Evolutionary conservation across 106 monocot genomes (phyloP).

Genomic region (Ottelia alismoides): DNA sequence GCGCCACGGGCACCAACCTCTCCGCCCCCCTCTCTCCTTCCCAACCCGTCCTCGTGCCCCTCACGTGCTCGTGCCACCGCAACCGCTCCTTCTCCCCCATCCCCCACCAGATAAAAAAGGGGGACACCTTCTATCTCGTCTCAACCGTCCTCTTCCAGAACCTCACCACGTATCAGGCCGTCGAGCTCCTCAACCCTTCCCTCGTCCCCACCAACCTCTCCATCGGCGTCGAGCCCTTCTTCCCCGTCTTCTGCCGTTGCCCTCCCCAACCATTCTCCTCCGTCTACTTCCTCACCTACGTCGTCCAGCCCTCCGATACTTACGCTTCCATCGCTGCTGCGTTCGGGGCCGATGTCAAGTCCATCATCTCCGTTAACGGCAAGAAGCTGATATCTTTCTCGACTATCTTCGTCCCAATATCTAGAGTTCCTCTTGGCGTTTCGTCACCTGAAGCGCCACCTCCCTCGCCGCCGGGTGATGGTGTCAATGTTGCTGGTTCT

Average conservation of each 20-base stretch:
- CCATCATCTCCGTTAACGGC: not conserved
- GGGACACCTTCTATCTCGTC: constrained; percentile 45
- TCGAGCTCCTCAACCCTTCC: constrained; percentile 37
- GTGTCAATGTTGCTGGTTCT: too few species aligned
- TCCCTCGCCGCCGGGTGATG: not conserved
- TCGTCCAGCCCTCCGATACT: constrained; percentile 38
- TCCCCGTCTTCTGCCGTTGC: constrained; percentile 81
- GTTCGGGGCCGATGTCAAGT: constrained; percentile 30
- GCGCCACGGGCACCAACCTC: constrained; percentile 28
- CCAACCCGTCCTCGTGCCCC: constrained; percentile 55
- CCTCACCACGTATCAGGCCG: constrained; percentile 49
- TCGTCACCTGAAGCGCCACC: constrained; percentile 1
- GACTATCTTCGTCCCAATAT: constrained; percentile 38
- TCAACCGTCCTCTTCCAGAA: constrained; percentile 34
- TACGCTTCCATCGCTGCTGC: constrained; percentile 29
- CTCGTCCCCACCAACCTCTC: constrained; percentile 33
- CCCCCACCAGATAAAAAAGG: constrained; percentile 37
- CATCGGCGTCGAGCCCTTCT: constrained; percentile 40
- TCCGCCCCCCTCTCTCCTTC: not conserved
- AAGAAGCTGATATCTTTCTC: constrained; percentile 6
- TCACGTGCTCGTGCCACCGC: constrained; percentile 31
- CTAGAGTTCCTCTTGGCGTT: constrained; percentile 14
- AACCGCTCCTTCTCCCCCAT: constrained; percentile 32
- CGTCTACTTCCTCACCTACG: constrained; percentile 45
- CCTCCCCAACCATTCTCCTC: not conserved